A percentile compares a stretch with the other conserved stretches of the same genome.
These are phyloP conservation scores for Thermochaetoides thermophila DNA, from an alignment of 495 filamentous ascomycete genomes.

Conservation along the genomic window DNA sequence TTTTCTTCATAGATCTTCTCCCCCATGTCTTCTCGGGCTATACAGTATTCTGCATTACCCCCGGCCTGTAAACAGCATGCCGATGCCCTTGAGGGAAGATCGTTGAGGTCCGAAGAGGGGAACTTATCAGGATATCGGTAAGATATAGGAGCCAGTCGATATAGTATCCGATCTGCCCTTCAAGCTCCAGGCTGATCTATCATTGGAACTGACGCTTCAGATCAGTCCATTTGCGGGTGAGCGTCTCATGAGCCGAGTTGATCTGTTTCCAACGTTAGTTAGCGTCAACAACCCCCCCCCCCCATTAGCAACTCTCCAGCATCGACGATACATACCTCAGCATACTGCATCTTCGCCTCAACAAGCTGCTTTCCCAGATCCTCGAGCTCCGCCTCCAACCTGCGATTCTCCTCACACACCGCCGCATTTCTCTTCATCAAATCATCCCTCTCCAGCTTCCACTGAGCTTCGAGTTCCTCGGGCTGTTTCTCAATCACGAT, in stretches of 20 bases:
- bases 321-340: constrained; percentile 51
- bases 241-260: constrained; percentile 56
- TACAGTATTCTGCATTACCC: no score
- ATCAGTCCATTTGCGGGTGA: constrained; percentile 69
- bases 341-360: constrained; percentile 84
- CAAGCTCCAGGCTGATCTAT: no score
- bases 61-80: no score
- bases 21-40: no score
- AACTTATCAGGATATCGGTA: no score
- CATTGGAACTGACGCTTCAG: constrained; percentile 44
- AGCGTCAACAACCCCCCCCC: neutral
- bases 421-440: constrained; percentile 86
- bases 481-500: constrained; percentile 80
- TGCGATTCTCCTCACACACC: constrained; percentile 85
- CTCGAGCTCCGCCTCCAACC: constrained; percentile 73
- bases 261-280: constrained; percentile 36
- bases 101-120: no score
- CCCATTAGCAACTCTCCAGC: neutral
- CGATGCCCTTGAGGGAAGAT: no score
- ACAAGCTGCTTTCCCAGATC: constrained; percentile 95
- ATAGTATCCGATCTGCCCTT: no score
- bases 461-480: constrained; percentile 67
- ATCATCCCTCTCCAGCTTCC: constrained; percentile 76
- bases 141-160: no score
- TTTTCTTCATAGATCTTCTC: no score